Evolutionary conservation across 345 rosid genomes (phyloP).

Genomic region (Eucalyptus tenuipes): DNA sequence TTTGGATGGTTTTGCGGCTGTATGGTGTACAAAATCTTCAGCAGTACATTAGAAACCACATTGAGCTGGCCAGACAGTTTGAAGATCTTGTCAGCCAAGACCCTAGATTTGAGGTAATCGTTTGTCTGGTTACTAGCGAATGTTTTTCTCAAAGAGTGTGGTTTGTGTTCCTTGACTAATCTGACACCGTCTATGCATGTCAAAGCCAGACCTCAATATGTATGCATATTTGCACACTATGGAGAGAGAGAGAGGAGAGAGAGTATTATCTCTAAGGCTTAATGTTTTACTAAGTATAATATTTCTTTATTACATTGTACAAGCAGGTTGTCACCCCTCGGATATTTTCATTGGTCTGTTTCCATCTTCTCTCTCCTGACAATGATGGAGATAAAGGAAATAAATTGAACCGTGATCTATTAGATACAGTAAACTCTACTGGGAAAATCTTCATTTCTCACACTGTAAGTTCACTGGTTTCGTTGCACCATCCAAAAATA

Average conservation of each 20-base stretch:
- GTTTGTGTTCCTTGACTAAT: neutral
- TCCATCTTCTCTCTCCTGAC: constrained; percentile 34
- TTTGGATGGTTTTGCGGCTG: constrained; percentile 85
- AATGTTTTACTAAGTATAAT: neutral
- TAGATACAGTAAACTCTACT: constrained; percentile 69
- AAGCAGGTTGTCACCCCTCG: constrained; percentile 65
- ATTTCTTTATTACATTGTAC: neutral
- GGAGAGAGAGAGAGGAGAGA: neutral
- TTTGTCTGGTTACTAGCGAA: neutral
- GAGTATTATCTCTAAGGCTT: neutral
- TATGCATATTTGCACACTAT: neutral
- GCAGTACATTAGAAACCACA: constrained; percentile 67
- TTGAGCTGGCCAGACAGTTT: constrained; percentile 54
- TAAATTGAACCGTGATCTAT: constrained; percentile 37
- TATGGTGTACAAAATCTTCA: constrained; percentile 68
- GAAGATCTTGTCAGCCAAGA: constrained; percentile 55
- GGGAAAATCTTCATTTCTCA: constrained; percentile 80
- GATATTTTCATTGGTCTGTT: constrained; percentile 68
- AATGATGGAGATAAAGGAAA: constrained; percentile 27
- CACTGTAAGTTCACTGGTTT: constrained; percentile 34
- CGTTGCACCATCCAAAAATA: neutral
- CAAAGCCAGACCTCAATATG: neutral
- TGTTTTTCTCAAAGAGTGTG: neutral
- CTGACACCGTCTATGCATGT: neutral
- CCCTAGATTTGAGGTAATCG: constrained; percentile 66